These are phyloP conservation scores for Candida dubliniensis DNA, from an alignment of 1,139 yeast species.

Conservation along the genomic window DNA sequence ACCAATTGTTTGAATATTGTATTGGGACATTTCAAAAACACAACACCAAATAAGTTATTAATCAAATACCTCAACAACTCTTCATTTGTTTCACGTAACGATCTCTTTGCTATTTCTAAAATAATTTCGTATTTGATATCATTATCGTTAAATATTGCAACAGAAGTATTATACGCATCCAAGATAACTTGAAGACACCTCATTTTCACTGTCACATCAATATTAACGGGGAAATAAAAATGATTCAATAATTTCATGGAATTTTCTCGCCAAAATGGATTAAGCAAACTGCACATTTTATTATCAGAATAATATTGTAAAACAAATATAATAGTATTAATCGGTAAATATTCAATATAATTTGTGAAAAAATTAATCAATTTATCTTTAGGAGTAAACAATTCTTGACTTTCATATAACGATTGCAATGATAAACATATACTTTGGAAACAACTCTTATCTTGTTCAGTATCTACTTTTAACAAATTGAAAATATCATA, in stretches of 20 bases:
- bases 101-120: conserved; percentile 29
- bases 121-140: conserved; percentile 29
- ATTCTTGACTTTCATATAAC: conserved; percentile 36
- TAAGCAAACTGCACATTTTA: conserved; percentile 53
- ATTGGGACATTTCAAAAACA: conserved; percentile 25
- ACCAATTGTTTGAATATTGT: conserved; percentile 23
- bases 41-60: conserved; percentile 29
- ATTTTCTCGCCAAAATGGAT: conserved; percentile 54
- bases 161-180: conserved; percentile 42
- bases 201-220: conserved; percentile 32
- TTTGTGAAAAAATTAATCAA: conserved; percentile 45
- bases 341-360: conserved; percentile 37
- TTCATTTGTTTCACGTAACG: conserved; percentile 29
- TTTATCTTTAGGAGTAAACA: conserved; percentile 46
- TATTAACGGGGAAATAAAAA: conserved; percentile 38
- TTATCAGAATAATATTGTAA: conserved; percentile 50
- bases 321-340: conserved; percentile 39
- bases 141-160: conserved; percentile 24
- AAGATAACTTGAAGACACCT: conserved; percentile 44
- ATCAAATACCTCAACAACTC: conserved; percentile 34
- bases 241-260: conserved; percentile 43
- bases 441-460: conserved; percentile 33
- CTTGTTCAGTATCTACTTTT: conserved; percentile 30
- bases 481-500: conserved; percentile 30
- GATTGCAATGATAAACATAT: conserved; percentile 38